Evolutionary conservation across 164 flowering plant genomes (phyloP).

Genomic region (Piper longum): DNA sequence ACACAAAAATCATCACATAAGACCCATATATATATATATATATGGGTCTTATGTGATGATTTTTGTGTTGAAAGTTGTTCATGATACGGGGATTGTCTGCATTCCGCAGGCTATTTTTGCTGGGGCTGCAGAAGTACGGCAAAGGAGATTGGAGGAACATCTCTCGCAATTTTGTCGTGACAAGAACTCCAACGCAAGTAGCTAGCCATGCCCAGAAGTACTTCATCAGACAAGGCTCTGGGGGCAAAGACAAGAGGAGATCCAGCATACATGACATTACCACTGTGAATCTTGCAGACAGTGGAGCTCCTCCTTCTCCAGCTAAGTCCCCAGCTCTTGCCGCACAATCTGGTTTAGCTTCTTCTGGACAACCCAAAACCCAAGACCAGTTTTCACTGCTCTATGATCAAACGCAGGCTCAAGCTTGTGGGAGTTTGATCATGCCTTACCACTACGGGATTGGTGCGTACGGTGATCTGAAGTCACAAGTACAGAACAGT

Average conservation of each 20-base stretch:
- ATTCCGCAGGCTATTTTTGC: conserved; percentile 45
- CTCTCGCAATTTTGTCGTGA: conserved; percentile 54
- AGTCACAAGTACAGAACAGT: conserved; percentile 22
- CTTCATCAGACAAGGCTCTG: conserved; percentile 50
- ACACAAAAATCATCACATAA: too few relatives aligned
- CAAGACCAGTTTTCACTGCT: conserved; percentile 8
- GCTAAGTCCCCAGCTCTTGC: conserved; percentile 19
- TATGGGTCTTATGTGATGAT: too few relatives aligned
- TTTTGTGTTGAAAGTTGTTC: not conserved
- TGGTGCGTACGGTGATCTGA: conserved; percentile 19
- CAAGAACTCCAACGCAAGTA: conserved; percentile 71
- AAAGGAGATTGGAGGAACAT: conserved; percentile 87
- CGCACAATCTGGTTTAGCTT: conserved; percentile 13
- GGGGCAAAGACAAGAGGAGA: conserved; percentile 65
- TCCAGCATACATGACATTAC: conserved; percentile 82
- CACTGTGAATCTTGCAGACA: conserved; percentile 39
- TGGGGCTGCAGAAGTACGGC: conserved; percentile 70
- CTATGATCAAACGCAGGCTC: not conserved
- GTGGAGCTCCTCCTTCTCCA: conserved; percentile 26
- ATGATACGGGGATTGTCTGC: conserved; percentile 1
- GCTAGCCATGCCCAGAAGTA: conserved; percentile 87
- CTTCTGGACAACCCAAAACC: conserved; percentile 12
- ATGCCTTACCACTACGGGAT: conserved; percentile 26
- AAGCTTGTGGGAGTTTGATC: not conserved
- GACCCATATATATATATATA: too few relatives aligned